Base-by-base conservation (phyloP, 2,329 filamentous ascomycete genomes). In the Colletotrichum tropicale region DNA sequence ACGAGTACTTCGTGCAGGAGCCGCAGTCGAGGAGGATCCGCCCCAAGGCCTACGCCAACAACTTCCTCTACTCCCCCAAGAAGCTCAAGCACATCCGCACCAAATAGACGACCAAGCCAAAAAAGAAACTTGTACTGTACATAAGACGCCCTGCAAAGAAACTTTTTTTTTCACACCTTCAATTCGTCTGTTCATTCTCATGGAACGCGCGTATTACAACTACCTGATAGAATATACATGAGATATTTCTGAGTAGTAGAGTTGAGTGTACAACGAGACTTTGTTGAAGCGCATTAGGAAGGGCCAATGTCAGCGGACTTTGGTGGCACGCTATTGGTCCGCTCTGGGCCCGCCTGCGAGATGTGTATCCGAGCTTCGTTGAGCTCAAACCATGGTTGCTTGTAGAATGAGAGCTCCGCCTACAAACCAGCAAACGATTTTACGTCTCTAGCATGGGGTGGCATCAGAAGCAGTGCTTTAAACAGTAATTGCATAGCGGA, bases 1-100 rank as follows among this genome's bases (percentile, higher is more conserved):
- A 99, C 84, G 96, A 99, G 84, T 99, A 98, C 87, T 98, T 97
- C 84, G 96, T 99, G 28, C 97, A 98, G 89, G 97, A 98, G 87
- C 96, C 97, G 43, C 98, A 98, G 82, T 92, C 92, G 86, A 93
- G 97, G 83, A 94, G 93, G 82, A 93, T 98, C 81, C 88, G 92
- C 18, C 95, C 96, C 76, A 99, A 99, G 92, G 94, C 95, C 13
- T 99, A 99, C 85, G 96, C 97, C 76, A 98, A 98, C 87, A 98
- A 98, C 88, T 99, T 98, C 86, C 83, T 96, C 78, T 96, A 98
- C 88, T 93, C 93, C 77, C 88, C 94, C 15, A 93, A 92, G 86
- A 97, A 96, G 91, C 88, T 98, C 84, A 98, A 98, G 91, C 91
- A 94, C 82, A 92, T 96, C 84, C 91, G 93, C 81, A 94, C 94